Evolutionary conservation across 441 rosid genomes (phyloP).

Genomic region (Populus hybrid): DNA sequence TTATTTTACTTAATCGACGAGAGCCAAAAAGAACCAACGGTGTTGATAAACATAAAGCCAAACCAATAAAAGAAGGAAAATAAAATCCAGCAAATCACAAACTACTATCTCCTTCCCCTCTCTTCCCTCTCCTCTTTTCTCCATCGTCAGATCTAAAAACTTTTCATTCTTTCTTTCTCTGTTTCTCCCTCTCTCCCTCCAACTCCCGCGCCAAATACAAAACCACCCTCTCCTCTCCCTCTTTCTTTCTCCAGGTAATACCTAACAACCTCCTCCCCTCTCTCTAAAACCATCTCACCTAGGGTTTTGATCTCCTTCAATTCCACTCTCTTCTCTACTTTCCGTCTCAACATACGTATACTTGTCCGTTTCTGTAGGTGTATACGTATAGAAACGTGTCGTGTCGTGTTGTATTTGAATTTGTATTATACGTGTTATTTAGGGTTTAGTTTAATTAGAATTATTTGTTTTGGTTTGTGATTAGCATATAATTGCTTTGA

Average conservation of each 20-base stretch:
- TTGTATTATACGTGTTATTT: background rate
- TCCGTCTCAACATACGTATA: background rate
- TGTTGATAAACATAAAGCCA: conserved; percentile 18
- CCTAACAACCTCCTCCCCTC: background rate
- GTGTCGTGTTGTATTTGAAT: background rate
- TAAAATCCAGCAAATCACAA: background rate
- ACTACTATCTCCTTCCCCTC: background rate
- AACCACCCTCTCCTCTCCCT: background rate
- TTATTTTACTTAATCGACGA: too few relatives aligned
- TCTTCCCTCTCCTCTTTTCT: conserved; percentile 24
- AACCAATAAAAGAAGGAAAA: background rate
- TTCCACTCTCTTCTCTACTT: background rate
- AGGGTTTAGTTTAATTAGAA: background rate
- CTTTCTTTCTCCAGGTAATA: background rate
- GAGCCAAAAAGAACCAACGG: conserved; percentile 15
- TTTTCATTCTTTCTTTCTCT: conserved; percentile 5
- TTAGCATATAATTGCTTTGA: background rate
- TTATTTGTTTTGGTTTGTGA: background rate
- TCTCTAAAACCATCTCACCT: background rate
- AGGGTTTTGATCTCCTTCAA: background rate
- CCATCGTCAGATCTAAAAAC: conserved; percentile 52
- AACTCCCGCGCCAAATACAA: conserved; percentile 42
- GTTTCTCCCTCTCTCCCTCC: conserved; percentile 18
- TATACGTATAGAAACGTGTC: background rate
- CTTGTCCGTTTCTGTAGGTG: background rate